Evolutionary conservation across 2,329 filamentous ascomycete species (phyloP).

Genomic region (Alternaria sp.): DNA sequence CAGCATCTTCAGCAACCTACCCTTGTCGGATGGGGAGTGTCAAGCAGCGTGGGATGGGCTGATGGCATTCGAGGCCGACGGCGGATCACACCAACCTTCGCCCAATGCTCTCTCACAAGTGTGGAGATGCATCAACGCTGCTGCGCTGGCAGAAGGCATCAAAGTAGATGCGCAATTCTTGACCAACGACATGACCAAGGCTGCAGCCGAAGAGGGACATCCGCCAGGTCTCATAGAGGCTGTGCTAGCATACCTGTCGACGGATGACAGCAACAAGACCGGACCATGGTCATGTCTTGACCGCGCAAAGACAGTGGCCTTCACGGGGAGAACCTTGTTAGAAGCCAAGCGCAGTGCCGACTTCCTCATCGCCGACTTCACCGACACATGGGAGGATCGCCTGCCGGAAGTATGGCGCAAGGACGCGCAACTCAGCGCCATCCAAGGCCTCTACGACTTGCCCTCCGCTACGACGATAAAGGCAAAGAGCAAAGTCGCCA

Average conservation of each 20-base stretch:
- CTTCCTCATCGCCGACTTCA: slow-evolving; percentile 47
- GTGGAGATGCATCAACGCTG: slow-evolving; percentile 58
- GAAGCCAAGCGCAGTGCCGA: slow-evolving; percentile 37
- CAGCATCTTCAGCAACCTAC: slow-evolving; percentile 59
- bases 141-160: slow-evolving; percentile 53
- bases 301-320: slow-evolving; percentile 42
- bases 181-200: slow-evolving; percentile 43
- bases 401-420: slow-evolving; percentile 51
- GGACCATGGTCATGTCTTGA: slow-evolving; percentile 50
- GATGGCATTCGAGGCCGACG: slow-evolving; percentile 61
- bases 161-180: slow-evolving; percentile 53
- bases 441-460: slow-evolving; percentile 45
- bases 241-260: slow-evolving; percentile 48
- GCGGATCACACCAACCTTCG: slow-evolving; percentile 58
- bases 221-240: slow-evolving; percentile 50
- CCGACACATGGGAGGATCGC: slow-evolving; percentile 50
- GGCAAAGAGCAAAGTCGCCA: slow-evolving; percentile 27
- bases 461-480: slow-evolving; percentile 48
- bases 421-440: slow-evolving; percentile 44
- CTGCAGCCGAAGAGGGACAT: slow-evolving; percentile 51
- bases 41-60: slow-evolving; percentile 60
- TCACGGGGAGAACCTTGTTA: slow-evolving; percentile 45
- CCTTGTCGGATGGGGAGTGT: slow-evolving; percentile 62
- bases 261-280: slow-evolving; percentile 35
- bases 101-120: slow-evolving; percentile 57